Evolutionary conservation across 805 yeast genomes (phyloP).

Genomic region (Lipomyces spencermartinsiae): DNA sequence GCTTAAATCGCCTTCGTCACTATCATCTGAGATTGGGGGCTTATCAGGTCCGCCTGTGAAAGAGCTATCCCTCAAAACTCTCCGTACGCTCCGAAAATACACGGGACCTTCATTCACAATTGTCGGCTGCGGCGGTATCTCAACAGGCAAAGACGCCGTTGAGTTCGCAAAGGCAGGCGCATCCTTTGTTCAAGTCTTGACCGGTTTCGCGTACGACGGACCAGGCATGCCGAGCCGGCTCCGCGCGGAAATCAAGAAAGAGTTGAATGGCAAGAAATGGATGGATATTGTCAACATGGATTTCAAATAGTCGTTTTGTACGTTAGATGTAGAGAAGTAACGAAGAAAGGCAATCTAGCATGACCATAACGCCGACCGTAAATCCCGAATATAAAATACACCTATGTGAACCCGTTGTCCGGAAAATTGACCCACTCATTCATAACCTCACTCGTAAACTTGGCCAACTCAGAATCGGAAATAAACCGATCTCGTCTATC

Average conservation of each 20-base stretch:
- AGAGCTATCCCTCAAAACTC: slow-evolving; percentile 74
- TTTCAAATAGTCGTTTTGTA: slow-evolving; percentile 11
- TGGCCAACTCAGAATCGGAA: not conserved
- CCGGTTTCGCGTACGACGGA: slow-evolving; percentile 90
- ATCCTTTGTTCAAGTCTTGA: slow-evolving; percentile 81
- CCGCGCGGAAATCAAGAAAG: slow-evolving; percentile 62
- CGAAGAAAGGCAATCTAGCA: not conserved
- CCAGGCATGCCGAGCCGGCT: slow-evolving; percentile 77
- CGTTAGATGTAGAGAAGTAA: not conserved
- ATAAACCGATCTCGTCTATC: not conserved
- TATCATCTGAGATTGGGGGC: slow-evolving; percentile 77
- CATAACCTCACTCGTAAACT: not conserved
- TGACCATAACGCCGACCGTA: not conserved
- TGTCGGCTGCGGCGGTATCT: slow-evolving; percentile 94
- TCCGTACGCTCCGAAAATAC: slow-evolving; percentile 72
- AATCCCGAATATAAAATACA: not conserved
- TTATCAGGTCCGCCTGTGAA: slow-evolving; percentile 92
- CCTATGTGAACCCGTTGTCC: not conserved
- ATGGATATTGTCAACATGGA: slow-evolving; percentile 74
- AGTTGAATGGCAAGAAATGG: slow-evolving; percentile 88
- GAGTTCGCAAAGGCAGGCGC: slow-evolving; percentile 96
- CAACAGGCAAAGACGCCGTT: slow-evolving; percentile 83
- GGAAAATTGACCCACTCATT: not conserved
- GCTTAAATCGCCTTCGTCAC: slow-evolving; percentile 57
- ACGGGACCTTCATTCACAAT: slow-evolving; percentile 77